Evolutionary conservation across 352 stramenopile genomes (phyloP).

Genomic region (Pythium phragmitis): DNA sequence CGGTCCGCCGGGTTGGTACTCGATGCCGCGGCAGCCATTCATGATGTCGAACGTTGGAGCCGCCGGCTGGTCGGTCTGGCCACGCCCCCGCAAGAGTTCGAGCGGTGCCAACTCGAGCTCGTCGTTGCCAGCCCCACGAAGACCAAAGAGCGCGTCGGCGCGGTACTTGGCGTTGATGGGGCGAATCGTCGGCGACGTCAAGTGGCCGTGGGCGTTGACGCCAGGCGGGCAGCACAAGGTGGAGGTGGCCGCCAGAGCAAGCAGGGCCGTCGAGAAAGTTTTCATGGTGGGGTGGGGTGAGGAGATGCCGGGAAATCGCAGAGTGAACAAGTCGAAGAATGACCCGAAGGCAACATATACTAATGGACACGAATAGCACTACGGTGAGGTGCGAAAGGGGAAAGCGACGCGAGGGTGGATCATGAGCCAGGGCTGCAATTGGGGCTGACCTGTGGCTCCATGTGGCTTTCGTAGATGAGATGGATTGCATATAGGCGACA

Average conservation of each 20-base stretch:
- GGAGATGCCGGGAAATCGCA: background rate
- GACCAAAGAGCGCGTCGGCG: conserved; percentile 33
- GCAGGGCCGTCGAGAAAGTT: conserved; percentile 14
- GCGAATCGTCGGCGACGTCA: conserved; percentile 24
- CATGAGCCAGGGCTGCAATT: too few species aligned
- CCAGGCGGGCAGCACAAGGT: background rate
- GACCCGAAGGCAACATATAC: too few species aligned
- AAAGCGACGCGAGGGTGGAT: too few species aligned
- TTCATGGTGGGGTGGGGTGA: conserved; percentile 11
- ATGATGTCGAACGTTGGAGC: conserved; percentile 56
- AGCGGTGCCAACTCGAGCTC: conserved; percentile 51
- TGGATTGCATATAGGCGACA: too few species aligned
- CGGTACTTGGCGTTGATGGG: conserved; percentile 39
- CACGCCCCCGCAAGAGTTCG: conserved; percentile 50
- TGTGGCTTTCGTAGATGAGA: too few species aligned
- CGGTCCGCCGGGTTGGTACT: conserved; percentile 45
- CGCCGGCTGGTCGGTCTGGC: conserved; percentile 39
- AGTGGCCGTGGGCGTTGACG: conserved; percentile 29
- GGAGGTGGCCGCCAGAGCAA: conserved; percentile 7
- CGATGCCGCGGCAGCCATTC: conserved; percentile 55
- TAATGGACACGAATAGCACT: too few species aligned
- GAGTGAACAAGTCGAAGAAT: background rate
- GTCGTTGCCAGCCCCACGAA: conserved; percentile 44
- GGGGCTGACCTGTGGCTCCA: too few species aligned
- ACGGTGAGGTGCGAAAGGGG: too few species aligned